phyloP scores from a whole-genome alignment of 1,284 basidiomycete species.

The Austroboletus novae-zelandiae region DNA sequence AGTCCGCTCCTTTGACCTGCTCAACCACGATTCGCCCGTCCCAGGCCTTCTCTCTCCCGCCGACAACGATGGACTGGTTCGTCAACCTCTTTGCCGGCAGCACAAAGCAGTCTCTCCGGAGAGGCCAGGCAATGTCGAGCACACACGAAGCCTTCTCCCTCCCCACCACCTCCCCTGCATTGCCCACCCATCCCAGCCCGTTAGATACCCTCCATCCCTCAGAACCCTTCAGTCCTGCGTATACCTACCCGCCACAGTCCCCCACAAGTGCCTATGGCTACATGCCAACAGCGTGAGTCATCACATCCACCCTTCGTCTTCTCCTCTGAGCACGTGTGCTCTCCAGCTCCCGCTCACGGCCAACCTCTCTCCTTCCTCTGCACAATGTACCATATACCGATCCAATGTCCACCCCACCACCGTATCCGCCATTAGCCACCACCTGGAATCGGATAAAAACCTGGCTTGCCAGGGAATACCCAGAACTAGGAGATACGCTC shows the following conservation, averaged over 20 bases:
- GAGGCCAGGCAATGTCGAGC: conserved; percentile 62
- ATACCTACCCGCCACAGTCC: conserved; percentile 73
- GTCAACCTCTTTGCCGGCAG: conserved; percentile 56
- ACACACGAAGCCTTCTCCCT: conserved; percentile 80
- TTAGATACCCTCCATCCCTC: conserved; percentile 53
- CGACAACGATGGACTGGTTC: conserved; percentile 65
- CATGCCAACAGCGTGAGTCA: conserved; percentile 56
- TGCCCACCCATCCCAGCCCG: conserved; percentile 51
- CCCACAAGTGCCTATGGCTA: conserved; percentile 52
- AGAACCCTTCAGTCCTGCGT: conserved; percentile 48
- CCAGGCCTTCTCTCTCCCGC: conserved; percentile 7
- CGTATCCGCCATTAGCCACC: conserved; percentile 71
- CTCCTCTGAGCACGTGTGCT: conserved; percentile 20
- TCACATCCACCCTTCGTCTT: conserved; percentile 5
- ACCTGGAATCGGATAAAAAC: conserved; percentile 80
- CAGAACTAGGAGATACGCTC: conserved; percentile 87
- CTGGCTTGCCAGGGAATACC: conserved; percentile 80
- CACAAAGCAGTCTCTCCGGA: conserved; percentile 44
- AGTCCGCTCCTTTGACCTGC: conserved; percentile 14
- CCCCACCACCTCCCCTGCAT: conserved; percentile 64
- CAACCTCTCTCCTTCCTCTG: conserved; percentile 62
- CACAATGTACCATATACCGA: conserved; percentile 52
- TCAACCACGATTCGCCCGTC: neutral
- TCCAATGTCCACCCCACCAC: conserved; percentile 36
- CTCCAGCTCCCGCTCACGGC: conserved; percentile 51